Conservation (phyloP, 305 asterid species). For the Fraxinus xanthoxyloides region DNA sequence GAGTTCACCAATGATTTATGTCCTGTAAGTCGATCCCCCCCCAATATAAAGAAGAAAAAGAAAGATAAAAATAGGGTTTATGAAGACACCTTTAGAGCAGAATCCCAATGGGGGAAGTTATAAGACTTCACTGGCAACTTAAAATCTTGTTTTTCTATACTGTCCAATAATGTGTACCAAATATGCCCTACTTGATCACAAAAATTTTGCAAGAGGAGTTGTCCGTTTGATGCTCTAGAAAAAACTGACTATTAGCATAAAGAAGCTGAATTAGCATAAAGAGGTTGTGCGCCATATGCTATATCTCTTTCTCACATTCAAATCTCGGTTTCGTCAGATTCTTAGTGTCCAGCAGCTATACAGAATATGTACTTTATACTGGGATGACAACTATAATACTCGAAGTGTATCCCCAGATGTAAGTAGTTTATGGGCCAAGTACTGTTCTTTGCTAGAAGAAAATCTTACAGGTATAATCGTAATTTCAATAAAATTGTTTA, state of each 20-base stretch:
- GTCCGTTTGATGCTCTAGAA: not conserved
- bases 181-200: not conserved
- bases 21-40: conserved; percentile 65
- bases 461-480: not conserved
- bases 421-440: conserved; percentile 26
- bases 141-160: not conserved
- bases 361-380: conserved; percentile 93
- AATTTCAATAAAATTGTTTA: not conserved
- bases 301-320: conserved; percentile 18
- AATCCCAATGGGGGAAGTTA: not conserved
- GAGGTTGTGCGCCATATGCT: not conserved
- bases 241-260: not conserved
- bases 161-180: not conserved
- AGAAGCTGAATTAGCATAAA: too few species aligned
- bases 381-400: conserved; percentile 95
- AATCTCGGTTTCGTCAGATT: conserved; percentile 51
- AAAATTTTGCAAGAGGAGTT: not conserved
- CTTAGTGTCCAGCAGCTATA: conserved; percentile 96
- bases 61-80: not conserved
- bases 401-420: conserved; percentile 91
- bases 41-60: not conserved
- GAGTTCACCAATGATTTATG: conserved; percentile 94
- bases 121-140: not conserved
- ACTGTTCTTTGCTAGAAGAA: not conserved
- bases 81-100: not conserved